Percentiles rank a stretch among this genome's conserved stretches.
Conservation (phyloP, 2,329 filamentous ascomycete species). For the Xylariomycetidae sp. region DNA sequence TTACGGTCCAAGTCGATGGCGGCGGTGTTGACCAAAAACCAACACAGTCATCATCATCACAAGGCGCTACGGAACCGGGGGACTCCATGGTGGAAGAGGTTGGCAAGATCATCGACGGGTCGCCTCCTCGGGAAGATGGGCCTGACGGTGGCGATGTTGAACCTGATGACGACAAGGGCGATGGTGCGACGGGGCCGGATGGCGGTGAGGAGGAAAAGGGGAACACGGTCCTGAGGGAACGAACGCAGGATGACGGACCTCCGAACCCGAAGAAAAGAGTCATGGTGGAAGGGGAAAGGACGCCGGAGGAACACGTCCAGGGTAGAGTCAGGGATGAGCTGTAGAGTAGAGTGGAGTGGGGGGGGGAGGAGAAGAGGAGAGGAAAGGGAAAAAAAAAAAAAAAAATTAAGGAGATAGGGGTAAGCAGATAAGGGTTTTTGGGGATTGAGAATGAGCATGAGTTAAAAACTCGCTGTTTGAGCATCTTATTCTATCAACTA, state of each 20-base stretch:
- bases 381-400: neutral
- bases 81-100: conserved; percentile 49
- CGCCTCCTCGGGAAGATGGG: conserved; percentile 1
- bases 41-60: conserved; percentile 22
- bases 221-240: conserved; percentile 31
- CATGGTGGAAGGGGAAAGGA: conserved; percentile 24
- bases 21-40: no score
- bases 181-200: conserved; percentile 4
- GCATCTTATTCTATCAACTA: neutral
- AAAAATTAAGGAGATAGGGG: conserved; percentile 1
- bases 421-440: no score
- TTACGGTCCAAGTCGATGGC: conserved; percentile 46
- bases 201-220: conserved; percentile 18
- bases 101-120: conserved; percentile 45
- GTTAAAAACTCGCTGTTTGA: conserved; percentile 2
- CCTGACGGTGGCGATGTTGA: conserved; percentile 2
- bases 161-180: neutral
- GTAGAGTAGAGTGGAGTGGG: no score
- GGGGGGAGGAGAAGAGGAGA: conserved; percentile 1
- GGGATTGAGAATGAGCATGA: no score
- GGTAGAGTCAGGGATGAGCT: conserved; percentile 37
- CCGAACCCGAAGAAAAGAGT: conserved; percentile 23
- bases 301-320: conserved; percentile 19
- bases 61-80: conserved; percentile 16
- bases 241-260: conserved; percentile 13